phyloP scores from a whole-genome alignment of 768 basidiomycete genomes.

The Boletus fagicola region DNA sequence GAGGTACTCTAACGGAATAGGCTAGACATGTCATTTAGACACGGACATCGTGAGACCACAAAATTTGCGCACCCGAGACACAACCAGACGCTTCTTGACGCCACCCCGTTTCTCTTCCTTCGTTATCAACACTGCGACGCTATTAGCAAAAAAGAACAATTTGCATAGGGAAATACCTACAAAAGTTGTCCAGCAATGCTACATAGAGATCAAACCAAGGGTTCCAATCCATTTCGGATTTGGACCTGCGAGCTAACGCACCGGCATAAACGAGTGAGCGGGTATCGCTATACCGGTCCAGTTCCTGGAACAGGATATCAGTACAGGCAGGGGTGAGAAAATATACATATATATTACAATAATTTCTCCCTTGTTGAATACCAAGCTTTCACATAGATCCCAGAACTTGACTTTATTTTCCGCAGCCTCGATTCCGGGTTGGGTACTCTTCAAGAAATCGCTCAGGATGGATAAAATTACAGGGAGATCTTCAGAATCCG shows the following conservation, averaged over 20 bases:
- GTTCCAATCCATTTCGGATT: slow-evolving; percentile 63
- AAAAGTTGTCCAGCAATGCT: slow-evolving; percentile 73
- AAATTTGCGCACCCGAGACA: slow-evolving; percentile 57
- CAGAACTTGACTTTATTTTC: slow-evolving; percentile 89
- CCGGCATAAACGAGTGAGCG: slow-evolving; percentile 71
- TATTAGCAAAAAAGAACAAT: slow-evolving; percentile 1
- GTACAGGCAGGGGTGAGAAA: background rate
- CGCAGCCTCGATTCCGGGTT: slow-evolving; percentile 89
- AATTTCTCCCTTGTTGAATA: slow-evolving; percentile 76
- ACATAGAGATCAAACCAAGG: slow-evolving; percentile 70
- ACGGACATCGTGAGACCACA: background rate
- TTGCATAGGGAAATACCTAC: slow-evolving; percentile 41
- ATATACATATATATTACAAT: slow-evolving; percentile 51
- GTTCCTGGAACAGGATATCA: slow-evolving; percentile 51
- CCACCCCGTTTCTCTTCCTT: slow-evolving; percentile 59
- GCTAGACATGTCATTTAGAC: slow-evolving; percentile 42
- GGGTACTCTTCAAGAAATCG: slow-evolving; percentile 77
- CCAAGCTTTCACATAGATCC: slow-evolving; percentile 72
- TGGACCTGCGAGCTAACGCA: slow-evolving; percentile 55
- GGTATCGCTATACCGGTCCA: slow-evolving; percentile 77
- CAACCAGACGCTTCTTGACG: slow-evolving; percentile 48
- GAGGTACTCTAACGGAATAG: slow-evolving; percentile 78
- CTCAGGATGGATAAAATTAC: slow-evolving; percentile 65
- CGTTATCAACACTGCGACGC: slow-evolving; percentile 56
- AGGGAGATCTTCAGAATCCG: slow-evolving; percentile 75